Evolutionary conservation across 2,329 filamentous ascomycete genomes (phyloP).

Genomic region (Paecilomyces niveus): DNA sequence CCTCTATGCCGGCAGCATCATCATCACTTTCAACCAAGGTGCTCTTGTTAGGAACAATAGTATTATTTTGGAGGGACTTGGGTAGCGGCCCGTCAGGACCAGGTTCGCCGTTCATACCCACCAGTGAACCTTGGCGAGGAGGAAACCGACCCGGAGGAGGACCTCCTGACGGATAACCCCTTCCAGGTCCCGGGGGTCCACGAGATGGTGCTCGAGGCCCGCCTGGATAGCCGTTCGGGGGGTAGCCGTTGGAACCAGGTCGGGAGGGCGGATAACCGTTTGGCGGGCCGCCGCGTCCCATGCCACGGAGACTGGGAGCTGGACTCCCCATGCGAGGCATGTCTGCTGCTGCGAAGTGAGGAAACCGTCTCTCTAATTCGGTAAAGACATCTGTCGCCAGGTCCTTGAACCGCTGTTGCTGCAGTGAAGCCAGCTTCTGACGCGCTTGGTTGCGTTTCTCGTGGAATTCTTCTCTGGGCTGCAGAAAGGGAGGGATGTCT

Average conservation of each 20-base stretch:
- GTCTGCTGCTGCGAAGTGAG: slow-evolving; percentile 65
- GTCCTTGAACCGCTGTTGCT: slow-evolving; percentile 79
- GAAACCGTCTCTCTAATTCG: slow-evolving; percentile 85
- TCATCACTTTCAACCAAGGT: slow-evolving; percentile 96
- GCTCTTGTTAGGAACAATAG: slow-evolving; percentile 94
- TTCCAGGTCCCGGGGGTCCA: slow-evolving; percentile 23
- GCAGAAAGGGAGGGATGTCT: slow-evolving; percentile 61
- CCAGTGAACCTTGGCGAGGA: slow-evolving; percentile 33
- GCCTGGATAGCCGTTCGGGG: slow-evolving; percentile 26
- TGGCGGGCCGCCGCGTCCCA: slow-evolving; percentile 53
- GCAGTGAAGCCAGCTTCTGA: slow-evolving; percentile 85
- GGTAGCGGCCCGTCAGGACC: slow-evolving; percentile 67
- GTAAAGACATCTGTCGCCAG: slow-evolving; percentile 94
- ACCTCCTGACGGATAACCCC: slow-evolving; percentile 31
- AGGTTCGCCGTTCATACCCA: slow-evolving; percentile 51
- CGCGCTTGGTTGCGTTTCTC: slow-evolving; percentile 97
- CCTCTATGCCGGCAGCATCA: slow-evolving; percentile 52
- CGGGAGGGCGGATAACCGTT: slow-evolving; percentile 27
- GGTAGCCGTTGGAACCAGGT: slow-evolving; percentile 9
- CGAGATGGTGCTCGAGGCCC: slow-evolving; percentile 36
- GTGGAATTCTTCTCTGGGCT: slow-evolving; percentile 85
- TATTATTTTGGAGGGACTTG: slow-evolving; percentile 91
- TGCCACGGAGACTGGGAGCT: slow-evolving; percentile 52
- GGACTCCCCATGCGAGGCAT: slow-evolving; percentile 64
- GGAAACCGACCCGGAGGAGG: slow-evolving; percentile 29